Base-by-base conservation (phyloP, 1,284 basidiomycete species). In the Puccinia horiana region DNA sequence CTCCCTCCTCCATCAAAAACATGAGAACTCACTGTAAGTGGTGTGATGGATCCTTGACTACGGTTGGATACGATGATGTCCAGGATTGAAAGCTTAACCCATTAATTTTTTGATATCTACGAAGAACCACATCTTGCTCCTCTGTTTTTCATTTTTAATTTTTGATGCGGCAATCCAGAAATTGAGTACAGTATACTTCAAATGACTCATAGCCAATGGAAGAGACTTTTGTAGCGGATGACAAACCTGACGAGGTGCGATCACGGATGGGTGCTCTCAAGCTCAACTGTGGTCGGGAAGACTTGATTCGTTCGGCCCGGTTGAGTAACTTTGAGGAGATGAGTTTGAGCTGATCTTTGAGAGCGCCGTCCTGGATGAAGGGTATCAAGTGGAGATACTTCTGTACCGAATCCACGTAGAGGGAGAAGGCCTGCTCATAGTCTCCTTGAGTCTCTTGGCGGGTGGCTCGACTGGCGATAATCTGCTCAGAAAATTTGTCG, bases 271-370 rank as follows among this genome's bases (percentile, higher is more conserved):
- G 65, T 20, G 65, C 32, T 70, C 67, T 79, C 1, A 79, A 12
- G 40, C 54, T 69, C 26, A 74, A 52, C 37, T 54, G 35, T 18
- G 65, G 77, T 20, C 77, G 63, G 40, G 52, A 37, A 26, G 77
- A 69, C 54, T 79, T 79, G 49, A 79, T 79, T 49, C 47, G 63
- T 44, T 79, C 65, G 54, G 77, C 77, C n/a, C 77, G 77, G 44
- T 79, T 79, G 37, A 79, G 44, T 37, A 79, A 72, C 40, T 79
- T 79, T 29, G 77, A 70, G 14, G 77, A 79, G 40, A 79, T 70
- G 18, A 52, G 65, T 52, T 79, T 79, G 14, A 79, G 54, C 35
- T 70, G 63, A 1, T 54, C 35, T 44, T 72, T 79, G 37, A 79
- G 72, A n/a, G 49, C 14, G 23, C 65, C 67, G 52, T 79, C 65